Evolutionary conservation across 768 basidiomycete species (phyloP).

Genomic region (Leccinum incarnatum): DNA sequence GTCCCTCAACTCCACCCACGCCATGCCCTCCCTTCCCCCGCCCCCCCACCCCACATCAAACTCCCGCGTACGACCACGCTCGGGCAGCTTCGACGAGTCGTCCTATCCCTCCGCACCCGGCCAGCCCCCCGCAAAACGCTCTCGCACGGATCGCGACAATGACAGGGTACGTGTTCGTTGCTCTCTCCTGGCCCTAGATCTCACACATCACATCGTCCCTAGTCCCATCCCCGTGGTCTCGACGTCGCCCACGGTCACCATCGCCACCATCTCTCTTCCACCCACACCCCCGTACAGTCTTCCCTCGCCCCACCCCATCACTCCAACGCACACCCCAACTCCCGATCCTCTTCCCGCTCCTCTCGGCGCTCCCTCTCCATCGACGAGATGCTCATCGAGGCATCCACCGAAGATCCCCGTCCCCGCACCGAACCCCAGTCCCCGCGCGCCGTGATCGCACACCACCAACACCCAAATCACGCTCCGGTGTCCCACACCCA

Average conservation of each 20-base stretch:
- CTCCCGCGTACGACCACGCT: conserved; percentile 42
- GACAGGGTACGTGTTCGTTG: conserved; percentile 15
- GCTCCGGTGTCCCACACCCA: conserved; percentile 11
- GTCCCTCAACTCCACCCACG: conserved; percentile 28
- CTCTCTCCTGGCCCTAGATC: neutral
- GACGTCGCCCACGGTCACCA: conserved; percentile 15
- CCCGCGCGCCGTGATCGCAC: conserved; percentile 26
- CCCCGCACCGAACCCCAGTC: conserved; percentile 33
- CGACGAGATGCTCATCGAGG: conserved; percentile 49
- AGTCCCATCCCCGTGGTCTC: conserved; percentile 15
- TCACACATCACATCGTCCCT: neutral
- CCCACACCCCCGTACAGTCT: conserved; percentile 12
- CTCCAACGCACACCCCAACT: conserved; percentile 15
- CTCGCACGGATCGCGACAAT: conserved; percentile 39
- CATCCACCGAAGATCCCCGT: conserved; percentile 38
- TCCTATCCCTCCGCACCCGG: conserved; percentile 18
- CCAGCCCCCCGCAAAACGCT: conserved; percentile 51
- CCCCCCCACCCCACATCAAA: conserved; percentile 34
- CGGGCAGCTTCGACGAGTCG: conserved; percentile 41
- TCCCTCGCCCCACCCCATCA: conserved; percentile 12
- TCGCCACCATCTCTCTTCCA: conserved; percentile 5
- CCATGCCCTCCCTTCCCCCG: conserved; percentile 37
- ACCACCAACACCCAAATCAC: conserved; percentile 33
- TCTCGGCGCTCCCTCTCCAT: conserved; percentile 36
- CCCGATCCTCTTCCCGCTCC: conserved; percentile 36